Percentiles rank a stretch among this genome's conserved stretches.
These are phyloP conservation scores for Plectosphaerella sp. DNA, from an alignment of 2,329 filamentous ascomycete species.

Conservation along the genomic window DNA sequence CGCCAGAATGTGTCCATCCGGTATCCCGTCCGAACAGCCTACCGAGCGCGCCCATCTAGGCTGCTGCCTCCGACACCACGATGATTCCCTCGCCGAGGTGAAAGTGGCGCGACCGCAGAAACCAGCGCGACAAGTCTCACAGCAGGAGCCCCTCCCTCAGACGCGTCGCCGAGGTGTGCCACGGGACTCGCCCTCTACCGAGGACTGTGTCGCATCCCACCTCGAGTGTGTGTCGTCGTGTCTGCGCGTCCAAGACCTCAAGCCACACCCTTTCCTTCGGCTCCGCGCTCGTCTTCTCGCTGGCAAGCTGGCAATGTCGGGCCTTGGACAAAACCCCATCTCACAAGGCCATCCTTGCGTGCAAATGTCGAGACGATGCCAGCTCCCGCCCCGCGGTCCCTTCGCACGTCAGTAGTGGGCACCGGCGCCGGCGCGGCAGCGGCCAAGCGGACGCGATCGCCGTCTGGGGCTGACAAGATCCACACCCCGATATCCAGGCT, in stretches of 20 bases:
- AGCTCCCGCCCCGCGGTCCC: background rate
- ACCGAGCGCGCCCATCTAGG: background rate
- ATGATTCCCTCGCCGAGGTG: background rate
- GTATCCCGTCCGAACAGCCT: background rate
- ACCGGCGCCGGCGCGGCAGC: background rate
- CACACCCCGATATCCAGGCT: background rate
- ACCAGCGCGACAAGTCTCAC: background rate
- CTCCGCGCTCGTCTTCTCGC: background rate
- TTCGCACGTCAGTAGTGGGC: background rate
- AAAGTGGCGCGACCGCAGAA: no score
- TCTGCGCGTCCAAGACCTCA: background rate
- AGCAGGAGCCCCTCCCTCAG: background rate
- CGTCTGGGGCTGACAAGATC: background rate
- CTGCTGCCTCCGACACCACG: background rate
- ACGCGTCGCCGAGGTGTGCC: background rate
- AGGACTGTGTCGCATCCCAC: background rate
- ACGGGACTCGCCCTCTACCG: background rate
- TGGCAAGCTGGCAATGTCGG: background rate
- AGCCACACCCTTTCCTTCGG: background rate
- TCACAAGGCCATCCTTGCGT: no score
- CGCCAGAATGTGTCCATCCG: conserved; percentile 2
- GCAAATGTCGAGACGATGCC: no score
- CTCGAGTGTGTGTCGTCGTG: background rate
- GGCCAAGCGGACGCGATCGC: background rate
- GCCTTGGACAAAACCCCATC: no score